Percentiles rank a stretch among this genome's conserved stretches.
These are phyloP conservation scores for Helotiales sp. DNA, from an alignment of 2,329 filamentous ascomycete genomes.

Conservation along the genomic window DNA sequence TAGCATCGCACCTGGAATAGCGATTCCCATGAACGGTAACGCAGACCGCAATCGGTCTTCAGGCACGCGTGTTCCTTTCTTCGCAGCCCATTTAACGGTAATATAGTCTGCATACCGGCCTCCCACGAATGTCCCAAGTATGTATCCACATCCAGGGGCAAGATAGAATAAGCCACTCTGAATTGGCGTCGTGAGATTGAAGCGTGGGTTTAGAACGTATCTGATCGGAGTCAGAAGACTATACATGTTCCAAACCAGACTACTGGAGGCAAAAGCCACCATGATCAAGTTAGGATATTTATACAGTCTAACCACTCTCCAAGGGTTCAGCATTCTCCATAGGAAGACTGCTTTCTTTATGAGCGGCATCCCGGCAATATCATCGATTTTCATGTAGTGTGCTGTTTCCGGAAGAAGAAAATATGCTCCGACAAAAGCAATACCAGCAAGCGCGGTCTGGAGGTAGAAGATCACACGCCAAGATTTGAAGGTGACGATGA, in stretches of 20 bases:
- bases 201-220: slow-evolving; percentile 73
- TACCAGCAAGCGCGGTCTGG: slow-evolving; percentile 66
- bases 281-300: slow-evolving; percentile 68
- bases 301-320: slow-evolving; percentile 63
- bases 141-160: slow-evolving; percentile 69
- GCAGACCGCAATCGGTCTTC: slow-evolving; percentile 67
- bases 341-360: slow-evolving; percentile 53
- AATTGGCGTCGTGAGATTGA: slow-evolving; percentile 64
- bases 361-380: slow-evolving; percentile 56
- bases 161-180: slow-evolving; percentile 73
- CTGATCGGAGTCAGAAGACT: slow-evolving; percentile 67
- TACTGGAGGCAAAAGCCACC: slow-evolving; percentile 58
- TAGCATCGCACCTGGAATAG: slow-evolving; percentile 63
- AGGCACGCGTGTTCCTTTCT: slow-evolving; percentile 57
- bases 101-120: slow-evolving; percentile 69
- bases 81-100: slow-evolving; percentile 64
- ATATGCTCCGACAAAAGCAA: slow-evolving; percentile 58
- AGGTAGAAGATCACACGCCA: slow-evolving; percentile 81
- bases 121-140: slow-evolving; percentile 69
- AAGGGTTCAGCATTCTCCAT: slow-evolving; percentile 65
- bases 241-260: slow-evolving; percentile 77
- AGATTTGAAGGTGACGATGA: slow-evolving; percentile 71
- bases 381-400: slow-evolving; percentile 60
- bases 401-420: slow-evolving; percentile 74
- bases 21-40: slow-evolving; percentile 54